Evolutionary conservation across 352 stramenopile species (phyloP).

Genomic region (Pythium rishiriense): DNA sequence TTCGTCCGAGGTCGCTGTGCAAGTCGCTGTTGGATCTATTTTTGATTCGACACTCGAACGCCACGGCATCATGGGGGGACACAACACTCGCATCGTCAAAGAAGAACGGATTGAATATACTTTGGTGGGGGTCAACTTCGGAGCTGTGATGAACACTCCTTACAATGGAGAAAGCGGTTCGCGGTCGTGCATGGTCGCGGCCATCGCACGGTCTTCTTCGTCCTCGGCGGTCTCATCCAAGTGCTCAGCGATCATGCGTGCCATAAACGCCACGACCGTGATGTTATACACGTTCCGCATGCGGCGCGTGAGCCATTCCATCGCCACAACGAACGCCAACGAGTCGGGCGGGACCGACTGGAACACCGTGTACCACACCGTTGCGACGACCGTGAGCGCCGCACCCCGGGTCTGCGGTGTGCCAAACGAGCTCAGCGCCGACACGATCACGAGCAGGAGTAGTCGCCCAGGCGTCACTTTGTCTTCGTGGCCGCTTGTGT

Average conservation of each 20-base stretch:
- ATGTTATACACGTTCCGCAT: constrained; percentile 64
- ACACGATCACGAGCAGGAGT: constrained; percentile 44
- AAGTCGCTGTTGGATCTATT: too few species aligned
- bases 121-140: too few species aligned
- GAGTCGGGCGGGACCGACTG: constrained; percentile 35
- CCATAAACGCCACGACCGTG: constrained; percentile 56
- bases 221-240: constrained; percentile 71
- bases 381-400: constrained; percentile 50
- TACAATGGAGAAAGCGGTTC: too few species aligned
- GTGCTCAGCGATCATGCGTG: constrained; percentile 64
- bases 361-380: constrained; percentile 57
- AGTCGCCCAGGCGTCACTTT: constrained; percentile 41
- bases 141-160: too few species aligned
- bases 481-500: constrained; percentile 45
- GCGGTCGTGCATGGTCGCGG: neutral
- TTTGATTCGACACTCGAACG: too few species aligned
- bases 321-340: constrained; percentile 42
- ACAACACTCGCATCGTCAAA: too few species aligned
- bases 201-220: constrained; percentile 49
- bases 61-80: too few species aligned
- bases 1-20: too few species aligned
- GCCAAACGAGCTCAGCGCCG: constrained; percentile 54
- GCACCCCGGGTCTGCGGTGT: constrained; percentile 38
- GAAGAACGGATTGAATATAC: too few species aligned
- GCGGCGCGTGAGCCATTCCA: constrained; percentile 59